These are phyloP conservation scores for Dryas octopetala DNA, from an alignment of 306 rosid species.

Conservation along the genomic window DNA sequence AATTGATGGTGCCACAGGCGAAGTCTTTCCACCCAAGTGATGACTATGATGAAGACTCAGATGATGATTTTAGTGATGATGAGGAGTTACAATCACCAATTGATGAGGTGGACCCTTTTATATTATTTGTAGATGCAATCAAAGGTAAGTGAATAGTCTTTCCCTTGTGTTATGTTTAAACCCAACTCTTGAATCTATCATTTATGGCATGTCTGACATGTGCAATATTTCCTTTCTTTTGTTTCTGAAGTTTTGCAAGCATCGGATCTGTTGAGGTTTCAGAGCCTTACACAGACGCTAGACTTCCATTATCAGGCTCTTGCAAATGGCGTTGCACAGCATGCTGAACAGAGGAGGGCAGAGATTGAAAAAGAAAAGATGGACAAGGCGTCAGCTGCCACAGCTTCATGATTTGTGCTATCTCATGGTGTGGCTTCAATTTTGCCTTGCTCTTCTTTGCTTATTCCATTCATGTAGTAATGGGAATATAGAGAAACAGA, in stretches of 20 bases:
- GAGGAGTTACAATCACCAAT: conserved; percentile 98
- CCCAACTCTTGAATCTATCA: too few species aligned
- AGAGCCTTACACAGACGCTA: conserved; percentile 72
- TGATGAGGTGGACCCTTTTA: conserved; percentile 95
- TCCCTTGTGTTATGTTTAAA: not conserved
- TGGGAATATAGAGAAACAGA: conserved; percentile 39
- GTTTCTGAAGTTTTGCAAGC: conserved; percentile 58
- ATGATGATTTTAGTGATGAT: conserved; percentile 88
- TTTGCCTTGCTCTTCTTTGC: conserved; percentile 42
- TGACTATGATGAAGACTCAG: conserved; percentile 66
- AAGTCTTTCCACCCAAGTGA: conserved; percentile 76
- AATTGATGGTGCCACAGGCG: conserved; percentile 43
- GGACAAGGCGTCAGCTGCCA: conserved; percentile 69
- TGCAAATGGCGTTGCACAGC: conserved; percentile 86
- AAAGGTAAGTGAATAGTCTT: conserved; percentile 49
- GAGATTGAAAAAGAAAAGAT: conserved; percentile 83
- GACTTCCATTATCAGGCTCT: conserved; percentile 89
- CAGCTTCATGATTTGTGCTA: conserved; percentile 45
- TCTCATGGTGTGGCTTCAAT: conserved; percentile 33
- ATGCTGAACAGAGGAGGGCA: conserved; percentile 81
- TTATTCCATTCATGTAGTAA: conserved; percentile 40
- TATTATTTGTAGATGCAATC: conserved; percentile 79
- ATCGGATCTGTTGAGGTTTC: conserved; percentile 72
- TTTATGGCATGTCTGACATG: conserved; percentile 8
- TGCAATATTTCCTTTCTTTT: not conserved